These are phyloP conservation scores for Xylaria scruposa DNA, from an alignment of 495 filamentous ascomycete species.

Conservation along the genomic window DNA sequence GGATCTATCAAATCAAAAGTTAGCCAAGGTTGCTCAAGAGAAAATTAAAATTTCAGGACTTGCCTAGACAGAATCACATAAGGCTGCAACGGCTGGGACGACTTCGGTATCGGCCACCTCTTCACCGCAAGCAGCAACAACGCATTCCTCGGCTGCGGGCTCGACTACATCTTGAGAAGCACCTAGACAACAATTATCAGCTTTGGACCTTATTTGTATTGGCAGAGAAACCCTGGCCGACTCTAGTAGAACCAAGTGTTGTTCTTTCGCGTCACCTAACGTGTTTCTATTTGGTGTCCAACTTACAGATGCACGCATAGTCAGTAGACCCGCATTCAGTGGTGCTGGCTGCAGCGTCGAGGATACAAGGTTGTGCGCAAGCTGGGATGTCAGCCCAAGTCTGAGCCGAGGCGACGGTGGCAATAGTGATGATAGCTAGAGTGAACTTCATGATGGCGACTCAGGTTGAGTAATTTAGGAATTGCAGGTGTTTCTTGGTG, in stretches of 20 bases:
- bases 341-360: not conserved
- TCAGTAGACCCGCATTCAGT: not conserved
- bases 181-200: not conserved
- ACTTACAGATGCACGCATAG: not conserved
- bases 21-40: not conserved
- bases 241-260: not conserved
- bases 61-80: not conserved
- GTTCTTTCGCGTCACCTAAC: not conserved
- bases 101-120: not conserved
- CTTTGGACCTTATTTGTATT: not conserved
- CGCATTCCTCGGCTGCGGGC: slow-evolving; percentile 4
- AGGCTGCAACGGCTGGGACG: not conserved
- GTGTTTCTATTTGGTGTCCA: not conserved
- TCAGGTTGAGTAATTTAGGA: not conserved
- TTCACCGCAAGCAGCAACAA: slow-evolving; percentile 10
- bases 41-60: not conserved
- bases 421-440: not conserved
- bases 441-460: not conserved
- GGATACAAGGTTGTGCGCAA: slow-evolving; percentile 11
- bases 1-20: not conserved
- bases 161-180: slow-evolving; percentile 8
- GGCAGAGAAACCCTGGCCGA: not conserved
- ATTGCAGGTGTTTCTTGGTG: not conserved
- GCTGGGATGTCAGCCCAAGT: slow-evolving; percentile 12
- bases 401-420: not conserved